Conservation (phyloP, 2,329 filamentous ascomycete genomes). For the Microdochium trichocladiopsis region DNA sequence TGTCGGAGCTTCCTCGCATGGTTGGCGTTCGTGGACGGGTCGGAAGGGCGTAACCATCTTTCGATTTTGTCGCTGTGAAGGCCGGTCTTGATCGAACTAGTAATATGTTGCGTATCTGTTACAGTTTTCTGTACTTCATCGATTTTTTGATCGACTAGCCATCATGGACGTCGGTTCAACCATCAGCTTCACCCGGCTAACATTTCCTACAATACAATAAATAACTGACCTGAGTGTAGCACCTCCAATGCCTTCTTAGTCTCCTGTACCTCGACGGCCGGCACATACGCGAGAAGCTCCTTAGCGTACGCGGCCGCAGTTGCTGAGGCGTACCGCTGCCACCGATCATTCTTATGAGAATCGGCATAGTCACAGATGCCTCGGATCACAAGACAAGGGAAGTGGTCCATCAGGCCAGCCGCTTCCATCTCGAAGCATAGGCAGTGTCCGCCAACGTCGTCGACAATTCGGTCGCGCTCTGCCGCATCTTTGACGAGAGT, state of each 20-base stretch:
- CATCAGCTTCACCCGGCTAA: not conserved
- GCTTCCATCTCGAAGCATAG: constrained; percentile 1
- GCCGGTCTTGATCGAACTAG: not conserved
- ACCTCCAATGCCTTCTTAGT: not conserved
- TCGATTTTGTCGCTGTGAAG: constrained; percentile 4
- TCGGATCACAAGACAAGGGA: not conserved
- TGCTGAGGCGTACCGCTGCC: not conserved
- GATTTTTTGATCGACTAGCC: not conserved
- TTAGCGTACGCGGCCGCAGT: constrained; percentile 2
- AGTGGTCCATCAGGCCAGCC: not conserved
- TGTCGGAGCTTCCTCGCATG: constrained; percentile 21
- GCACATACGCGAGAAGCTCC: constrained; percentile 1
- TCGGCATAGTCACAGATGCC: constrained; percentile 1
- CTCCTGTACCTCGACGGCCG: not conserved
- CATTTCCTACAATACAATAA: not conserved
- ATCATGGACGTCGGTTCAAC: not conserved
- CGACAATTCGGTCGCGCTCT: not conserved
- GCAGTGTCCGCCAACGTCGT: not conserved
- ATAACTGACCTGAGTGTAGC: not conserved
- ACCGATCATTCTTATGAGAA: not conserved
- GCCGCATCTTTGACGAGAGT: not conserved
- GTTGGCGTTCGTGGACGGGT: constrained; percentile 24
- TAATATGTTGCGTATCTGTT: not conserved
- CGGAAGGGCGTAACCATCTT: constrained; percentile 24
- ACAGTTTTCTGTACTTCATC: not conserved